Base-by-base conservation (phyloP, 1,284 basidiomycete species). In the Papiliotrema flavescens region DNA sequence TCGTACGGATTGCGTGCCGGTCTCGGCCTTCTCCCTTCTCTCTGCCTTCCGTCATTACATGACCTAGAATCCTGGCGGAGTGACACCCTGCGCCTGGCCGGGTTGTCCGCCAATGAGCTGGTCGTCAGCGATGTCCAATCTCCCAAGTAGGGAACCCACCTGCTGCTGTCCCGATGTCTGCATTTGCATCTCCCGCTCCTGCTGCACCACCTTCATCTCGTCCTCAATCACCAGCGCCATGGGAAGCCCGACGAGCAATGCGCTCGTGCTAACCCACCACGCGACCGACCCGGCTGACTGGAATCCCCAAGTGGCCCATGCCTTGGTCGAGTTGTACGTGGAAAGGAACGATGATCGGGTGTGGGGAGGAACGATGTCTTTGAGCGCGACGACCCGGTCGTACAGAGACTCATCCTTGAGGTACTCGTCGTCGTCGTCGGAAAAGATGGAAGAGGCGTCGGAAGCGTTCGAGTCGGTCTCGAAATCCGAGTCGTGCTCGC, bases 241-340 rank as follows among this genome's bases (percentile, higher is more conserved):
- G 26, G 95, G 95, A 47, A 98, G 81, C 7, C 90, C 96, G 48
- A 98, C 87, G 56, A 98, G 84, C 47, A 98, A 80, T 0, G 93
- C 92, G 46, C 87, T 91, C 17, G 95, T 98, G 55, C 91, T 95
- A 70, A 95, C 81, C 61, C 97, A 84, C 95, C 95, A 98, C 50
- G 92, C 88, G 68, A 94, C 78, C 72, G 89, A 92, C 19, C 96
- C 95, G 24, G 86, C 82, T 8, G 84, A 81, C 46, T 81, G 81
- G 23, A 67, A 57, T 2, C 68, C 63, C 74, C 76, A 78, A 66
- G 84, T 85, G 42, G 90, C 55, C 66, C 86, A 82, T 7, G 81
- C 79, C 14, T 85, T 80, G 0, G 88, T 83, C 51, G 80, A 81
- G 26, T 81, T 78, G 62, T 88, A 71, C 52, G 82, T 83, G 39